These are phyloP conservation scores for Russula lepida DNA, from an alignment of 768 basidiomycete species.

Conservation along the genomic window DNA sequence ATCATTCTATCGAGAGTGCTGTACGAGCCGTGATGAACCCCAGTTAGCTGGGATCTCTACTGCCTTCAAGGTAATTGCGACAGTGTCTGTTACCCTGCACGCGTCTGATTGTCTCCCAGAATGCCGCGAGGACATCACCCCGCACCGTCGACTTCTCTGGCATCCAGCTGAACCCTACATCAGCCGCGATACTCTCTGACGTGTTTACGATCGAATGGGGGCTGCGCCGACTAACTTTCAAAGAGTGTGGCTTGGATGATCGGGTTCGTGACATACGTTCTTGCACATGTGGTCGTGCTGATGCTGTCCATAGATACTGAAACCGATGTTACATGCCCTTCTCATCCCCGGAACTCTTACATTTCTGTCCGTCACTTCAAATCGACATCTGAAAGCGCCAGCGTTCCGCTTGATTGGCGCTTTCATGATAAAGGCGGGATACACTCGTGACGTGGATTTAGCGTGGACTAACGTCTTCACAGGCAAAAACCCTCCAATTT, in stretches of 20 bases:
- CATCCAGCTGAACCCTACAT: constrained; percentile 58
- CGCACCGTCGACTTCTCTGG: constrained; percentile 75
- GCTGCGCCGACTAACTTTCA: constrained; percentile 71
- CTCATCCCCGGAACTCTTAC: constrained; percentile 75
- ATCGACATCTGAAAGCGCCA: constrained; percentile 64
- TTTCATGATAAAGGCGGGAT: constrained; percentile 60
- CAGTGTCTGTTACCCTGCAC: neutral
- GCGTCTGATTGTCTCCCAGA: constrained; percentile 29
- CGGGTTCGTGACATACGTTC: constrained; percentile 38
- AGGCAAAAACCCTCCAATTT: constrained; percentile 76
- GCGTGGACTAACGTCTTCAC: neutral
- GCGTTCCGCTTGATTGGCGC: constrained; percentile 77
- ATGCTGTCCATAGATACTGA: constrained; percentile 49
- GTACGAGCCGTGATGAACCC: constrained; percentile 63
- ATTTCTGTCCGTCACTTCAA: constrained; percentile 80
- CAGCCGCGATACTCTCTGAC: constrained; percentile 80
- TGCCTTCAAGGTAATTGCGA: constrained; percentile 52
- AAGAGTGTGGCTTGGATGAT: constrained; percentile 84
- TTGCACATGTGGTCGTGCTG: neutral
- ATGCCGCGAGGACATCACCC: constrained; percentile 46
- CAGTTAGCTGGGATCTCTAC: constrained; percentile 56
- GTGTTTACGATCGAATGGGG: constrained; percentile 93
- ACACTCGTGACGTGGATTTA: neutral
- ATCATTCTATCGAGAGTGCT: constrained; percentile 81
- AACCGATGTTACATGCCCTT: constrained; percentile 84